phyloP scores from a whole-genome alignment of 495 filamentous ascomycete species.

The Penicillium parvum region DNA sequence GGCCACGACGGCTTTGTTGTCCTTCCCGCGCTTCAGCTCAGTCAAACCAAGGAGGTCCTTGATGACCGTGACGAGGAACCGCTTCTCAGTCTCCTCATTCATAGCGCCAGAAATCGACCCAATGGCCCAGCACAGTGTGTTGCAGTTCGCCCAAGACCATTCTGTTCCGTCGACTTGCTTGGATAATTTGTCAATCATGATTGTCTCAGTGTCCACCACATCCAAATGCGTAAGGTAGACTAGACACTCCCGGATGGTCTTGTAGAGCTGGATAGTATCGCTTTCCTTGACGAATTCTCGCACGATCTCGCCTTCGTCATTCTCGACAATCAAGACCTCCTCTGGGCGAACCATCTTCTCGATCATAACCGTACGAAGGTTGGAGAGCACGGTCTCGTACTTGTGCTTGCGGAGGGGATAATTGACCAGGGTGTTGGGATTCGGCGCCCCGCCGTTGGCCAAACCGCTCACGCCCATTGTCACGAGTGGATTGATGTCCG shows the following conservation, averaged over 20 bases:
- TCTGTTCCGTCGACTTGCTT: conserved; percentile 91
- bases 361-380: conserved; percentile 95
- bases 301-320: conserved; percentile 98
- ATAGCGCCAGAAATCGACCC: conserved; percentile 97
- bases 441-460: conserved; percentile 74
- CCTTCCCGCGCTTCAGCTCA: conserved; percentile 98
- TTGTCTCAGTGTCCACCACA: conserved; percentile 93
- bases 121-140: conserved; percentile 98
- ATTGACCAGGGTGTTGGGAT: conserved; percentile 74
- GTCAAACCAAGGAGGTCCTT: conserved; percentile 98
- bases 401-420: conserved; percentile 96
- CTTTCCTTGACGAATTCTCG: conserved; percentile 99
- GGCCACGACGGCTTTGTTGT: conserved; percentile 98
- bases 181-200: conserved; percentile 97
- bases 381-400: conserved; percentile 88
- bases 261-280: conserved; percentile 98
- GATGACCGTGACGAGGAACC: conserved; percentile 96
- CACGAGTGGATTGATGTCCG: conserved; percentile 83
- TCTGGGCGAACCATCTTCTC: conserved; percentile 99
- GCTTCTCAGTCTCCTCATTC: conserved; percentile 99
- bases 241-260: conserved; percentile 94
- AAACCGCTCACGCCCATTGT: conserved; percentile 68
- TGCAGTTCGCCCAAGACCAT: conserved; percentile 99
- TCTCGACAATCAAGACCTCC: conserved; percentile 98
- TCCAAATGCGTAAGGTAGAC: conserved; percentile 98